A percentile compares a stretch with the other conserved stretches of the same genome.
Evolutionary conservation across 306 rosid species (phyloP).

Genomic region (Cucumis sativus): DNA sequence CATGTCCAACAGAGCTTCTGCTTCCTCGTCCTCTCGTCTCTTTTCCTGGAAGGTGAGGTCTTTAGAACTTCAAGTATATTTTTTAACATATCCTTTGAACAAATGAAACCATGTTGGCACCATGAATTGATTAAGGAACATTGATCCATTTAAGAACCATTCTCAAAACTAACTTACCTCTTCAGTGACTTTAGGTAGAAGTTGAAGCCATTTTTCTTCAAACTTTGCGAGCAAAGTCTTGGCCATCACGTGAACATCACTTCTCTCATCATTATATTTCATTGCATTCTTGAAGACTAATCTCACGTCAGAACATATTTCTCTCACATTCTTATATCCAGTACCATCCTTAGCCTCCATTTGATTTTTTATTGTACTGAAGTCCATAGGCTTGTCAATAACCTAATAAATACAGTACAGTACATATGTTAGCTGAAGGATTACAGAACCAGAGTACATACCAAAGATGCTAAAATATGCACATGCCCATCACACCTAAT

Average conservation of each 20-base stretch:
- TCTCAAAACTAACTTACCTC: conserved; percentile 37
- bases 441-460: background rate
- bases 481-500: background rate
- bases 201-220: conserved; percentile 88
- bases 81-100: background rate
- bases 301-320: conserved; percentile 68
- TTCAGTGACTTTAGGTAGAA: conserved; percentile 78
- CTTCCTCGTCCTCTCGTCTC: conserved; percentile 69
- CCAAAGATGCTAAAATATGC: background rate
- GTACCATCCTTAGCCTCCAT: conserved; percentile 83
- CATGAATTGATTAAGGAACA: background rate
- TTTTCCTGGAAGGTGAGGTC: conserved; percentile 42
- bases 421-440: background rate
- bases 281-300: conserved; percentile 78
- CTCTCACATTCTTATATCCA: conserved; percentile 74
- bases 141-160: background rate
- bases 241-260: conserved; percentile 88
- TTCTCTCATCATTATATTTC: conserved; percentile 77
- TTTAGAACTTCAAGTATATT: background rate
- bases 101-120: background rate
- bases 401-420: conserved; percentile 32
- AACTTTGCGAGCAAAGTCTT: conserved; percentile 70
- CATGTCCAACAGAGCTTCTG: conserved; percentile 55
- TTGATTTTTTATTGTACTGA: conserved; percentile 76
- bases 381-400: conserved; percentile 97